Evolutionary conservation across 2,329 filamentous ascomycete genomes (phyloP).

Genomic region (Penicillium sp.): DNA sequence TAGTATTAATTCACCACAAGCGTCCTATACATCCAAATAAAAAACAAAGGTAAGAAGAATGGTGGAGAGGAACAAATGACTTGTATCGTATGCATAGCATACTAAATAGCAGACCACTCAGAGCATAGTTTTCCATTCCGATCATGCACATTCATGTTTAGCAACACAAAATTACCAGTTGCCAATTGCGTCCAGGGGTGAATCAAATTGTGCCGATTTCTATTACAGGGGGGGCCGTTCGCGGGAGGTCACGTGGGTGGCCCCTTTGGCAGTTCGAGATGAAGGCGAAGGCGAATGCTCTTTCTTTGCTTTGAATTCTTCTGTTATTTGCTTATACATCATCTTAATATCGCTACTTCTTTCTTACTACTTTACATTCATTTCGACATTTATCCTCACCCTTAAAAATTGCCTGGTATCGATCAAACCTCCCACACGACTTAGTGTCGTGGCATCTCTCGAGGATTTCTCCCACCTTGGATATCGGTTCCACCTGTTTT

Average conservation of each 20-base stretch:
- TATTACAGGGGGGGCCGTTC: constrained; percentile 4
- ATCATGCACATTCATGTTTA: neutral
- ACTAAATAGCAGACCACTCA: neutral
- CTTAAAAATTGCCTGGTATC: neutral
- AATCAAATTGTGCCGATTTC: neutral
- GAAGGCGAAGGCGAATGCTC: neutral
- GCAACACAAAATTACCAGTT: neutral
- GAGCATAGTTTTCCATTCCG: neutral
- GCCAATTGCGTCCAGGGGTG: neutral
- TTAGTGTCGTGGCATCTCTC: constrained; percentile 3
- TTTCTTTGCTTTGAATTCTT: neutral
- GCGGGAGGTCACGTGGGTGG: constrained; percentile 4
- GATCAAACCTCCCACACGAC: neutral
- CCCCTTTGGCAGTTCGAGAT: constrained; percentile 3
- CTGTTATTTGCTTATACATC: neutral
- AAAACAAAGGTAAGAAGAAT: neutral
- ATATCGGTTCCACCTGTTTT: neutral
- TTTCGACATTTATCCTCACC: neutral
- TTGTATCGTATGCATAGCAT: neutral
- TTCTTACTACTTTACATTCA: neutral
- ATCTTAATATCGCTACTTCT: constrained; percentile 4
- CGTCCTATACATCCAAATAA: neutral
- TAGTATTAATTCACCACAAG: neutral
- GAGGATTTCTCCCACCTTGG: constrained; percentile 4
- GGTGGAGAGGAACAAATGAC: neutral